phyloP scores from a whole-genome alignment of 805 yeast genomes.

The Suhomyces sp. region DNA sequence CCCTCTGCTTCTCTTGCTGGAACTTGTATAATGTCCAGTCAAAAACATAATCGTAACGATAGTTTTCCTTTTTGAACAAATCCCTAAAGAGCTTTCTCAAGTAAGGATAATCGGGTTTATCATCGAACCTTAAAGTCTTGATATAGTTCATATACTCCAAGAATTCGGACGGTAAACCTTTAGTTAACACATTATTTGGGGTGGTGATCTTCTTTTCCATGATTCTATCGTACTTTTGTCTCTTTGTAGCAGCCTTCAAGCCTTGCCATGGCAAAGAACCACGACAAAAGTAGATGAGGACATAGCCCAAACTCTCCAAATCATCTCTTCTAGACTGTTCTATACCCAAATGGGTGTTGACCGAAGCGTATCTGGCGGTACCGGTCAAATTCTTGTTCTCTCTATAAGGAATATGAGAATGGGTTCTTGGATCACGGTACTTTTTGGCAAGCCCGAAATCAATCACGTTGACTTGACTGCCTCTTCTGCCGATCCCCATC shows the following conservation, averaged over 20 bases:
- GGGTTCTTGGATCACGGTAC: constrained; percentile 90
- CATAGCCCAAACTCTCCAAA: constrained; percentile 91
- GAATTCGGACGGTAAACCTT: constrained; percentile 90
- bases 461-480: constrained; percentile 91
- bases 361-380: constrained; percentile 93
- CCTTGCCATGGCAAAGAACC: constrained; percentile 99
- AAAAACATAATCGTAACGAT: constrained; percentile 88
- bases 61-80: constrained; percentile 80
- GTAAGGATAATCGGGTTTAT: constrained; percentile 90
- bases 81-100: constrained; percentile 88
- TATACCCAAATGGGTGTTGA: constrained; percentile 94
- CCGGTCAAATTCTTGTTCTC: constrained; percentile 97
- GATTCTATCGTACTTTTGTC: constrained; percentile 94
- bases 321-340: constrained; percentile 98
- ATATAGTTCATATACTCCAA: constrained; percentile 84
- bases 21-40: constrained; percentile 94
- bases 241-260: constrained; percentile 91
- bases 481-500: constrained; percentile 89
- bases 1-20: constrained; percentile 56
- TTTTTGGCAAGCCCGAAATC: constrained; percentile 94
- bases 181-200: constrained; percentile 78
- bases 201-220: constrained; percentile 94
- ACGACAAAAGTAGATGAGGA: constrained; percentile 87
- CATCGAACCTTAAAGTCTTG: constrained; percentile 88
- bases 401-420: constrained; percentile 91